A percentile compares a stretch with the other conserved stretches of the same genome.
These are phyloP conservation scores for Diaporthe australafricana DNA, from an alignment of 2,329 filamentous ascomycete genomes.

Conservation along the genomic window DNA sequence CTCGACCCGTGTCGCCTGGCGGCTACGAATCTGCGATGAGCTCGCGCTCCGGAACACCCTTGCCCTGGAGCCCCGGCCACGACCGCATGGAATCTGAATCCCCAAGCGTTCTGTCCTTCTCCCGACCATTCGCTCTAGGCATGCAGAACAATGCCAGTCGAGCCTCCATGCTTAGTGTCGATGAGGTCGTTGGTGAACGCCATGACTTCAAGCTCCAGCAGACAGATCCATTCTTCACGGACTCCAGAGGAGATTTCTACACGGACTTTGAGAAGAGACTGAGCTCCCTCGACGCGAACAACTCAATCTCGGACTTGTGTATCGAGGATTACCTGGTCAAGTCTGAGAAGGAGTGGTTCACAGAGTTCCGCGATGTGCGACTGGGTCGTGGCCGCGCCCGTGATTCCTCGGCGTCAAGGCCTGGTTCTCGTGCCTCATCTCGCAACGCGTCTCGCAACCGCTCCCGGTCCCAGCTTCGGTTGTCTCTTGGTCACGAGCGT, in stretches of 20 bases:
- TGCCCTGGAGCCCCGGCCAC: constrained; percentile 37
- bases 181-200: constrained; percentile 70
- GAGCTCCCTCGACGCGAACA: constrained; percentile 62
- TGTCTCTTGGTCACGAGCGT: constrained; percentile 21
- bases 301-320: constrained; percentile 69
- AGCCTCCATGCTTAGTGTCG: constrained; percentile 63
- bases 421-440: constrained; percentile 33
- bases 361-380: constrained; percentile 67
- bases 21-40: constrained; percentile 36
- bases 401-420: constrained; percentile 44
- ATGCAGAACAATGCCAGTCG: constrained; percentile 48
- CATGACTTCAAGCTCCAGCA: constrained; percentile 73
- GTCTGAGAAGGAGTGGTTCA: constrained; percentile 76
- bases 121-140: constrained; percentile 19
- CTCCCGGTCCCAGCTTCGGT: constrained; percentile 45
- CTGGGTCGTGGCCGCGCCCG: constrained; percentile 55
- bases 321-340: constrained; percentile 74
- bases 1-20: constrained; percentile 36
- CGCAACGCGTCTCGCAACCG: constrained; percentile 45
- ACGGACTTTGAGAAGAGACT: constrained; percentile 68
- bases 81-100: constrained; percentile 28
- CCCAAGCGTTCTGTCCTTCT: constrained; percentile 30
- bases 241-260: constrained; percentile 71
- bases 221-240: constrained; percentile 75
- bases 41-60: constrained; percentile 1